Evolutionary conservation across 163 green algal genomes (phyloP).

Genomic region (Chlorella variabilis): DNA sequence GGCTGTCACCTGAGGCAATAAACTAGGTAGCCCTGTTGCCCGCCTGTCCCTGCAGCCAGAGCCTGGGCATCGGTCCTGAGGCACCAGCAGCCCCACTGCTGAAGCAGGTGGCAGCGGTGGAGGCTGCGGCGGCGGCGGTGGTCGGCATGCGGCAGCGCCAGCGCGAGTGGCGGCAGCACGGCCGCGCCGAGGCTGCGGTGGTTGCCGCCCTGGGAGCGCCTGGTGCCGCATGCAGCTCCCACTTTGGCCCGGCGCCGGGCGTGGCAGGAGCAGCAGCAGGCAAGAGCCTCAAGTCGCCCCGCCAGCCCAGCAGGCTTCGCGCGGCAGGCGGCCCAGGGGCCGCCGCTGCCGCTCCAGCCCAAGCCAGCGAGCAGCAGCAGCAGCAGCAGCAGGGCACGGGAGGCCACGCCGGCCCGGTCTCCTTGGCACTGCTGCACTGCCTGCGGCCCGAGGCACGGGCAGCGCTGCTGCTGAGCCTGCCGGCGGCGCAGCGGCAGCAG

Average conservation of each 20-base stretch:
- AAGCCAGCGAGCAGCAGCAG: not conserved
- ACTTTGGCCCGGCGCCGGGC: not conserved
- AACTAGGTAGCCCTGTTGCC: no score
- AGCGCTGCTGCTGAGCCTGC: constrained; percentile 7
- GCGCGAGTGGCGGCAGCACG: not conserved
- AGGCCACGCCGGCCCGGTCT: no score
- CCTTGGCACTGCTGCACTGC: not conserved
- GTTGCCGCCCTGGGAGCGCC: not conserved
- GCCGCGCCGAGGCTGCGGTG: constrained; percentile 5
- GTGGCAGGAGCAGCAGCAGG: not conserved
- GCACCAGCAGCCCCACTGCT: not conserved
- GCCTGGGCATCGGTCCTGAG: not conserved
- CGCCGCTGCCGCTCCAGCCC: not conserved
- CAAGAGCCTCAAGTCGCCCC: not conserved
- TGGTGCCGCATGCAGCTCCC: no score
- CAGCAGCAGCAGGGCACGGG: not conserved
- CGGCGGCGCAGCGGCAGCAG: constrained; percentile 7
- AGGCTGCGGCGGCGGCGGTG: not conserved
- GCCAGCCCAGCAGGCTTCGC: not conserved
- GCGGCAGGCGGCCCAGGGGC: not conserved
- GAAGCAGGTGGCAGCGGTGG: not conserved
- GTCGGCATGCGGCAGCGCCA: constrained; percentile 7
- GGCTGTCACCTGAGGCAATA: no score
- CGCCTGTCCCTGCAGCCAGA: not conserved
- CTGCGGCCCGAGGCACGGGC: constrained; percentile 21